A percentile compares a stretch with the other conserved stretches of the same genome.
Conservation (phyloP, 2,329 filamentous ascomycete species). For the Cladophialophora bantiana region DNA sequence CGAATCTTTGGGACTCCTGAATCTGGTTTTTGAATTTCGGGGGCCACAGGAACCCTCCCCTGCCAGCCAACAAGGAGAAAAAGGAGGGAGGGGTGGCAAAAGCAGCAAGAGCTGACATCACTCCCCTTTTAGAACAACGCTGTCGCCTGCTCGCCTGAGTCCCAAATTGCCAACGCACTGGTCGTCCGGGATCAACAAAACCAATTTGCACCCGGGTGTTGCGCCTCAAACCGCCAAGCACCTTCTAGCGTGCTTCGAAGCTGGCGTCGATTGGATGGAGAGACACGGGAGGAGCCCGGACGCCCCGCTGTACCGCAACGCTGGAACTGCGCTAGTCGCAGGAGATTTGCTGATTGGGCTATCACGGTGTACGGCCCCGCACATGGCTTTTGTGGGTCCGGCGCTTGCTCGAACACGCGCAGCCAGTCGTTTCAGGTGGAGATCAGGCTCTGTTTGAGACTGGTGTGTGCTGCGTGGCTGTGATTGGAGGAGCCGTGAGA, state of each 20-base stretch:
- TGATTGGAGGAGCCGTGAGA: slow-evolving; percentile 8
- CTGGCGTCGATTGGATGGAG: slow-evolving; percentile 21
- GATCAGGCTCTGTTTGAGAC: slow-evolving; percentile 13
- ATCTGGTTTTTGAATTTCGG: not conserved
- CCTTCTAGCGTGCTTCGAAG: slow-evolving; percentile 26
- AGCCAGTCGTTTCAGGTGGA: slow-evolving; percentile 27
- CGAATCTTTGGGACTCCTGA: slow-evolving; percentile 9
- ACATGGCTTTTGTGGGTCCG: slow-evolving; percentile 13
- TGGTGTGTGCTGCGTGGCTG: not conserved
- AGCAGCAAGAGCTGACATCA: slow-evolving; percentile 20
- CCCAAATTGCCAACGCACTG: slow-evolving; percentile 16
- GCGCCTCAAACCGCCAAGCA: not conserved
- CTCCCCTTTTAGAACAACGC: not conserved
- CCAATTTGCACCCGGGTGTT: not conserved
- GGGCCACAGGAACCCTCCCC: not conserved
- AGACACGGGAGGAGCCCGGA: slow-evolving; percentile 12
- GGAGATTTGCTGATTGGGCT: slow-evolving; percentile 24
- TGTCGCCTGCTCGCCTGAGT: slow-evolving; percentile 1
- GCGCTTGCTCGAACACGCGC: slow-evolving; percentile 34
- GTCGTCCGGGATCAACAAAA: not conserved
- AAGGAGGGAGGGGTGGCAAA: not conserved
- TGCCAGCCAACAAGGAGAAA: not conserved
- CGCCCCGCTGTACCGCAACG: slow-evolving; percentile 34
- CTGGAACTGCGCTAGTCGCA: slow-evolving; percentile 29
- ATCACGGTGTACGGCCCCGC: no score